These are phyloP conservation scores for Aspergillus ochraceoroseus DNA, from an alignment of 2,329 filamentous ascomycete genomes.

Conservation along the genomic window DNA sequence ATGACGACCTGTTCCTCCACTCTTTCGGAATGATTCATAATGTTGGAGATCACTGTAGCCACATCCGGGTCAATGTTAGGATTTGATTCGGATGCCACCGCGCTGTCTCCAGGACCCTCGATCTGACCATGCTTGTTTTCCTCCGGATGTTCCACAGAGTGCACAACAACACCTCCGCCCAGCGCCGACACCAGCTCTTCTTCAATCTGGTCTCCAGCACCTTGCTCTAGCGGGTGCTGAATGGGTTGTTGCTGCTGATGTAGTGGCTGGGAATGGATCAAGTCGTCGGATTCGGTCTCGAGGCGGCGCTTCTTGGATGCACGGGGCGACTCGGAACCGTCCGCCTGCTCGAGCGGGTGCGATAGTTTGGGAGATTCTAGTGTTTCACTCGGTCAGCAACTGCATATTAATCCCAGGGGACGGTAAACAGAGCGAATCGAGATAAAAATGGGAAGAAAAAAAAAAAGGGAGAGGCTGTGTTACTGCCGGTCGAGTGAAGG, in stretches of 20 bases:
- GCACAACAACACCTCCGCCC: constrained; percentile 27
- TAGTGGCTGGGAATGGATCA: constrained; percentile 4
- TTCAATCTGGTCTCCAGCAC: constrained; percentile 34
- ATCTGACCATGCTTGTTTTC: constrained; percentile 23
- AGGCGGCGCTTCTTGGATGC: constrained; percentile 41
- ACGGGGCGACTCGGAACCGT: constrained; percentile 31
- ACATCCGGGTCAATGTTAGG: constrained; percentile 34
- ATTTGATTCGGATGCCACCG: constrained; percentile 21
- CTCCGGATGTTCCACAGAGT: constrained; percentile 24
- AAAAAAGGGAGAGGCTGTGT: constrained; percentile 1
- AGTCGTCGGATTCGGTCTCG: constrained; percentile 24
- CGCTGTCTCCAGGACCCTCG: constrained; percentile 18
- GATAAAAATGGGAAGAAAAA: constrained; percentile 5
- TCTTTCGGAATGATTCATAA: constrained; percentile 43
- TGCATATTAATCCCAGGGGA: no score
- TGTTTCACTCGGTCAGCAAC: no score
- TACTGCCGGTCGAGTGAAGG: constrained; percentile 3
- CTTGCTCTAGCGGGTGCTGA: constrained; percentile 23
- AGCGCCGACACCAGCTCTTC: constrained; percentile 37
- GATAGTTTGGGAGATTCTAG: constrained; percentile 30
- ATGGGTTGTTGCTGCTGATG: background rate
- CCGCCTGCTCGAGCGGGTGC: constrained; percentile 36
- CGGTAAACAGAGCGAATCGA: no score
- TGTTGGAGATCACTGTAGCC: constrained; percentile 40
- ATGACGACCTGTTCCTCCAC: constrained; percentile 39